Base-by-base conservation (phyloP, 2,329 filamentous ascomycete genomes). In the Ophiosphaerella narmari region DNA sequence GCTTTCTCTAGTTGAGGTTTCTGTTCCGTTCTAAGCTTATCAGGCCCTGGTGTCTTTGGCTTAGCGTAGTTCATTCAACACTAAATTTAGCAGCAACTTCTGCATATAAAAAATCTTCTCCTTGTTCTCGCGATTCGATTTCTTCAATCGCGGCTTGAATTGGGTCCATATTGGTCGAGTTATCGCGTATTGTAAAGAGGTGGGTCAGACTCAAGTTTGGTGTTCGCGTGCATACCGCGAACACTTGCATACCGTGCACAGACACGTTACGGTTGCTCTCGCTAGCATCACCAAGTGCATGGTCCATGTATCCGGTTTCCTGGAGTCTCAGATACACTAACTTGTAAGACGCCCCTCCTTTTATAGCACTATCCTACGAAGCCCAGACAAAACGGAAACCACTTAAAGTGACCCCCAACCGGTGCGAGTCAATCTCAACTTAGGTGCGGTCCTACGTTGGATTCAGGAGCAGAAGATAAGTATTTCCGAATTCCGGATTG, bases 101-200 rank as follows among this genome's bases (percentile, higher is more conserved):
- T 36, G 7, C 33, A 31, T 50, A 56, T 18, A 16, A 31, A 31
- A 46, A 29, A 24, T 43, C 12, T 52, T 50, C 46, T 44, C 39
- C 42, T 33, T 16, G 34, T 16, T 29, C 13, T 26, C 44, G 50
- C 38, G 45, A 47, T 48, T 56, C 33, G 7, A 56, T 44, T 14
- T 33, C 46, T 39, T n/a, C 43, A 40, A 53, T 35, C 21, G 49
- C 46, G 39, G 49, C 43, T 14, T 56, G 32, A 45, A 56, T 53
- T 14, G 38, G 21, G 23, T 31, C 33, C 45, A 56, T 56, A 48
- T 50, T 52, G 34, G 39, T 50, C 18, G 46, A 47, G 39, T 47
- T 51, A 43, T 46, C 12, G 23, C 38, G 36, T 26, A 21, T 37
- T 43, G 16, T 42, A 44, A 13, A 24, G 5, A 16, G 14, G 12